These are phyloP conservation scores for Globisporangium recalcitrans DNA, from an alignment of 352 stramenopile species.

Conservation along the genomic window DNA sequence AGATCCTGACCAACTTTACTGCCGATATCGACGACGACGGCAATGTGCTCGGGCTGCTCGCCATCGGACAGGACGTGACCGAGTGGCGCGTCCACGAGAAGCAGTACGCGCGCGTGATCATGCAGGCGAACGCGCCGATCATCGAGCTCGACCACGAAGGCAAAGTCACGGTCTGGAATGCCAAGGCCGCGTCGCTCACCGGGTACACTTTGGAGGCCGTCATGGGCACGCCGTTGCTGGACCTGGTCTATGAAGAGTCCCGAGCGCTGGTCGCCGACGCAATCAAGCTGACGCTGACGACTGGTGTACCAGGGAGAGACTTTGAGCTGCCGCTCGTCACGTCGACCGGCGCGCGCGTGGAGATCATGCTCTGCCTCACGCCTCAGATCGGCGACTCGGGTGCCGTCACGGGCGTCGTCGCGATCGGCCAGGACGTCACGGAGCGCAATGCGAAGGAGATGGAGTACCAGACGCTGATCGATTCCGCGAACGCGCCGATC, in stretches of 20 bases:
- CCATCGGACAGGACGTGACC: slow-evolving; percentile 54
- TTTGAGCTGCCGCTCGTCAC: slow-evolving; percentile 55
- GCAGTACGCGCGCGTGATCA: slow-evolving; percentile 57
- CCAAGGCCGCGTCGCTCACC: slow-evolving; percentile 54
- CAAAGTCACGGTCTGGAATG: slow-evolving; percentile 63
- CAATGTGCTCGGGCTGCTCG: slow-evolving; percentile 24
- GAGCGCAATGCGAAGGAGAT: slow-evolving; percentile 58
- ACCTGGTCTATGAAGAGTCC: slow-evolving; percentile 47
- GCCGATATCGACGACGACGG: slow-evolving; percentile 34
- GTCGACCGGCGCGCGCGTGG: slow-evolving; percentile 36
- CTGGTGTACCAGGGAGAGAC: slow-evolving; percentile 38
- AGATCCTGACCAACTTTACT: slow-evolving; percentile 60
- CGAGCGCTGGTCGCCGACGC: slow-evolving; percentile 36
- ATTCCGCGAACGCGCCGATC: slow-evolving; percentile 74
- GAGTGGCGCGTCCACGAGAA: slow-evolving; percentile 33
- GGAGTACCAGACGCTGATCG: slow-evolving; percentile 68
- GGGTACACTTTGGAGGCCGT: slow-evolving; percentile 48
- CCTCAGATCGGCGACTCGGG: slow-evolving; percentile 37
- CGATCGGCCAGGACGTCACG: slow-evolving; percentile 67
- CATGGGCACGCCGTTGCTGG: slow-evolving; percentile 35
- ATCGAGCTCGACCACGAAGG: slow-evolving; percentile 72
- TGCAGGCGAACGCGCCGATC: slow-evolving; percentile 73
- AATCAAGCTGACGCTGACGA: slow-evolving; percentile 37
- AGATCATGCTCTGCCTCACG: slow-evolving; percentile 53
- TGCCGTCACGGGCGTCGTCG: slow-evolving; percentile 48